Base-by-base conservation (phyloP, 2,329 filamentous ascomycete species). In the Cephalotrichum gorgonifer region DNA sequence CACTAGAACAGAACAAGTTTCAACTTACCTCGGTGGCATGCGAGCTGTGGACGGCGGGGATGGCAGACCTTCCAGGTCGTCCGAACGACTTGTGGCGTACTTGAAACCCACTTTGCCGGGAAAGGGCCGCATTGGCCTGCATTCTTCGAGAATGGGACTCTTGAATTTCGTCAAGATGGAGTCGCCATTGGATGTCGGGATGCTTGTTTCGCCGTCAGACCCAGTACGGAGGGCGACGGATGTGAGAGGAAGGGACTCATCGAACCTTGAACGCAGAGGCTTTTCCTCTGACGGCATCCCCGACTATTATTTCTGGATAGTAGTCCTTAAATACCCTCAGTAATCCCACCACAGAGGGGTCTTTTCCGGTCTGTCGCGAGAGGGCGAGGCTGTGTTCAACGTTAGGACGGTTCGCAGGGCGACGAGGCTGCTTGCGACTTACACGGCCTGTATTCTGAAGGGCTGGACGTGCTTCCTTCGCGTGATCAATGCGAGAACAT, bases 241-340 rank as follows among this genome's bases (percentile, higher is more conserved):
- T 27, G 42, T 27, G n/a, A 22, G n/a, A 20, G 25, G 27, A 23
- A 4, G 20, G 8, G 33, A n/a, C 6, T 39, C 6, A 17, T 20
- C 56, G 31, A 60, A 78, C 76, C 63, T 78, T 81, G 62, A 84
- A 84, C 1, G 78, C 72, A 4, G 78, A 76, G 1, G 79, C 79
- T 51, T 76, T 75, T 33, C 79, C 79, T 48, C 72, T 71, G 27
- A 79, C 76, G 4, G 78, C 71, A 54, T 85, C 83, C 22, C 84
- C 86, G 14, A 91, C 76, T 51, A 94, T 87, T 49, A 94, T 87
- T 61, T 95, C 88, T 0, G 88, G 88, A 58, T 91, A 94, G 64
- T 91, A 94, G 61, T 91, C 88, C 61, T 93, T 93, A 69, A 84
- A 94, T n/a, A 91, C 80, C 49, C 85, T 78, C 45, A 94, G 69